These are phyloP conservation scores for Aspergillus cavernicola DNA, from an alignment of 495 filamentous ascomycete species.

Conservation along the genomic window DNA sequence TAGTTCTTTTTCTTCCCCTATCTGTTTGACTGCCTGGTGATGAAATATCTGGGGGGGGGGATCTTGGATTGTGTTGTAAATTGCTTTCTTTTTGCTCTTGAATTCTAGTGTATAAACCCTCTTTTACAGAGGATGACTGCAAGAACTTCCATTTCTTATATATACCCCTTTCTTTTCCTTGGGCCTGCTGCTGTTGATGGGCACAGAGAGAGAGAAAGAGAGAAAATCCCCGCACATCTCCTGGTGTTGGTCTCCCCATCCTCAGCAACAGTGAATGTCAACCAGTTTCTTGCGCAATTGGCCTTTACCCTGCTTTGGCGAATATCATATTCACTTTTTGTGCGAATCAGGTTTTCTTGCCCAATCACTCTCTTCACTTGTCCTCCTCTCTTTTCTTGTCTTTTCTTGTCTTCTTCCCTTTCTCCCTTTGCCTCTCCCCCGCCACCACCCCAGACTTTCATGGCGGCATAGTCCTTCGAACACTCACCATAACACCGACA, in stretches of 20 bases:
- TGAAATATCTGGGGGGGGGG: constrained; percentile 3
- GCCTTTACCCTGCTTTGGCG: constrained; percentile 4
- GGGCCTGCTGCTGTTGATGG: background rate
- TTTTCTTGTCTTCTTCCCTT: constrained; percentile 3
- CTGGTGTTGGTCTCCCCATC: constrained; percentile 9
- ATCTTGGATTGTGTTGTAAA: constrained; percentile 7
- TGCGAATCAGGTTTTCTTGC: background rate
- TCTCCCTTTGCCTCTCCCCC: constrained; percentile 5
- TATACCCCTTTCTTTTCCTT: constrained; percentile 6
- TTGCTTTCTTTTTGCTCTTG: constrained; percentile 10
- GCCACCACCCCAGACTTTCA: constrained; percentile 6
- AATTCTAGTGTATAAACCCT: constrained; percentile 2
- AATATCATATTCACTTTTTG: constrained; percentile 9
- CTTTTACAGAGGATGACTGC: constrained; percentile 2
- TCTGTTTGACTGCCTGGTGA: constrained; percentile 6
- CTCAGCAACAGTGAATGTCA: constrained; percentile 19
- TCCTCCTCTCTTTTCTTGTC: constrained; percentile 11
- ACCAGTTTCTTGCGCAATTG: constrained; percentile 9
- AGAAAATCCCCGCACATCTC: constrained; percentile 1
- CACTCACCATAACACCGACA: constrained; percentile 2
- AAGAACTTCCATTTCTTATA: background rate
- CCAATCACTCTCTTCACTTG: background rate
- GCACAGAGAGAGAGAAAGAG: background rate
- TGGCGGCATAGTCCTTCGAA: background rate
- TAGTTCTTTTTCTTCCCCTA: constrained; percentile 2